Evolutionary conservation across 2,329 filamentous ascomycete genomes (phyloP).

Genomic region (Cadophora sp.): DNA sequence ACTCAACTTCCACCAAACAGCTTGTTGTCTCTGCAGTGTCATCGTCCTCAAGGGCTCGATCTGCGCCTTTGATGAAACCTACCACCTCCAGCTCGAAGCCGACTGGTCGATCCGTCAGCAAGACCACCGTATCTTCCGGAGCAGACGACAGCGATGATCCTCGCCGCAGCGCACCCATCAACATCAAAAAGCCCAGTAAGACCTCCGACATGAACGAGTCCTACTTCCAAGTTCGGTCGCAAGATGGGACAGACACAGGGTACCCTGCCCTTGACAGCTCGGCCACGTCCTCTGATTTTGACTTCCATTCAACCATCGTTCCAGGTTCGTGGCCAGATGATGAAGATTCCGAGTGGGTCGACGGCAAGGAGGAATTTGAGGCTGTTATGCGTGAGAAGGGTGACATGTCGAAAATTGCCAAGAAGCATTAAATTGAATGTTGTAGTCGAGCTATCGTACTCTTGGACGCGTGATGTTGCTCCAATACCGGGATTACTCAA

Average conservation of each 20-base stretch:
- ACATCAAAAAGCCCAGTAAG: conserved; percentile 4
- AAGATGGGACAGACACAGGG: background rate
- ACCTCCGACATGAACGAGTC: background rate
- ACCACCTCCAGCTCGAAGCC: background rate
- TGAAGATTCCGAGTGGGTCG: background rate
- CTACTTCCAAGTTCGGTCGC: background rate
- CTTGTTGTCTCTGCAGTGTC: background rate
- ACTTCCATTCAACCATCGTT: conserved; percentile 20
- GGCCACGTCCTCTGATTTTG: conserved; percentile 22
- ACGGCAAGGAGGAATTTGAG: conserved; percentile 2
- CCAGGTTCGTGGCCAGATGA: conserved; percentile 22
- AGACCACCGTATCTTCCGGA: background rate
- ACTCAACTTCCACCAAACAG: background rate
- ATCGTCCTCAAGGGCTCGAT: background rate
- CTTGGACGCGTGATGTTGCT: background rate
- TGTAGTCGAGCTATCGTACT: background rate
- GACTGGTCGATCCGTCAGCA: background rate
- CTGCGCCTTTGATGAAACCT: background rate
- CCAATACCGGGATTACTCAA: background rate
- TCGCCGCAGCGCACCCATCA: background rate
- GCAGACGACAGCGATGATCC: background rate
- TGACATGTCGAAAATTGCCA: background rate
- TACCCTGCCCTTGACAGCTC: conserved; percentile 24
- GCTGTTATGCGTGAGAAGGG: background rate
- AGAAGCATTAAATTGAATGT: background rate